Evolutionary conservation across 1,284 basidiomycete genomes (phyloP).

Genomic region (Apiotrichum domesticum): DNA sequence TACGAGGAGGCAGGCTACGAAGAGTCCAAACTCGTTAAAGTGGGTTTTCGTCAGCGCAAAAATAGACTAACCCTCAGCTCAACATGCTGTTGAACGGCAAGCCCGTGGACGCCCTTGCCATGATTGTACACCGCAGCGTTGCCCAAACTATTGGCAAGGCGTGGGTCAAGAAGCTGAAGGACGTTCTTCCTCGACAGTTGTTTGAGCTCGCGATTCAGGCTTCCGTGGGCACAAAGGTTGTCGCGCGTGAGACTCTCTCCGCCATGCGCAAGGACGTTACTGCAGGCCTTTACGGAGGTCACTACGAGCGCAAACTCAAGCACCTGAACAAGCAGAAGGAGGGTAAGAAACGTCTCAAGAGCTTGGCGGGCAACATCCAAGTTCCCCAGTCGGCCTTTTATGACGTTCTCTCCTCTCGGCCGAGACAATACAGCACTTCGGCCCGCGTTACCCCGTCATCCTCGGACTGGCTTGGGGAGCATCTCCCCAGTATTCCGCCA

Average conservation of each 20-base stretch:
- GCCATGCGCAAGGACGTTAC: conserved; percentile 91
- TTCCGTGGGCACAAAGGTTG: conserved; percentile 68
- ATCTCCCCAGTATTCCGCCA: not conserved
- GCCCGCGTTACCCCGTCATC: not conserved
- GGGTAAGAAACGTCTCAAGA: conserved; percentile 78
- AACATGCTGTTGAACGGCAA: conserved; percentile 78
- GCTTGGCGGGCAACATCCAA: conserved; percentile 69
- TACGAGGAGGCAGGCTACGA: conserved; percentile 89
- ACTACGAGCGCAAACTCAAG: conserved; percentile 86
- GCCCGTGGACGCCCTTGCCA: conserved; percentile 83
- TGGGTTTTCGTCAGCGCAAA: not conserved
- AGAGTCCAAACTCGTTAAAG: conserved; percentile 66
- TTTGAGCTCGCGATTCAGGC: conserved; percentile 91
- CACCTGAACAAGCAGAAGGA: conserved; percentile 89
- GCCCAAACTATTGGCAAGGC: conserved; percentile 64
- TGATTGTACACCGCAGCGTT: conserved; percentile 68
- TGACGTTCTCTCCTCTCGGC: conserved; percentile 61
- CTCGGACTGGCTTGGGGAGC: not conserved
- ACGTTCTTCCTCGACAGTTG: conserved; percentile 83
- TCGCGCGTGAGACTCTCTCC: conserved; percentile 80
- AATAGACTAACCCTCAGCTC: conserved; percentile 55
- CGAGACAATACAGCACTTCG: conserved; percentile 25
- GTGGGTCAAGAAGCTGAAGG: conserved; percentile 86
- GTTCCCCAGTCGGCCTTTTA: conserved; percentile 88
- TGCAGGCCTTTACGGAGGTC: conserved; percentile 88